Evolutionary conservation across 345 rosid species (phyloP), one percentile per base, ranked within the genome.

Genomic region (Erucastrum elatum): DNA sequence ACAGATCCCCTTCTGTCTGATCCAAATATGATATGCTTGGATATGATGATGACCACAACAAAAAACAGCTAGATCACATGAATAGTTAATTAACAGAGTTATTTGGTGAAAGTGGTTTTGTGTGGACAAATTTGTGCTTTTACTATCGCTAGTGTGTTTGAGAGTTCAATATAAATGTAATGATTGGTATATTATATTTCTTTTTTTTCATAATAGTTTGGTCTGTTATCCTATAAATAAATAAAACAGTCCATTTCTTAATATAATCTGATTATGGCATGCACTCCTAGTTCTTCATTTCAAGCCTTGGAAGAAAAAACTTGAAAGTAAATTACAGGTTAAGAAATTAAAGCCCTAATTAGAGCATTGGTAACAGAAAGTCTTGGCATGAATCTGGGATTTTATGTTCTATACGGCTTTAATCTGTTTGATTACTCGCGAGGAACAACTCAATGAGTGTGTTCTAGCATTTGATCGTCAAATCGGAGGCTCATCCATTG

Each of bases 391-490:
- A 17, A 1, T 21, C 13, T 8, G 29, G 27, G 62, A 12, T 11
- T 53, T 11, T 21, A 21, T 55, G 30, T 64, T 26, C 35, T 65
- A 13, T 71, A 71, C 76, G 56, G 27, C 12, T 39, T 64, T 58
- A 53, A 29, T 74, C 66, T 51, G 61, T 55, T 65, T 77, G 62
- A 8, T 26, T 69, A 66, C 84, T 84, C 39, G 69, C 76, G 70
- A 71, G 65, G 66, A 95, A 91, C 64, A 87, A 83, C 55, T 78
- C 77, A 74, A 78, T 1, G 11, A 93, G 96, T 72, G 84, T 67
- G 6, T 82, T 83, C 67, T 79, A 75, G 76, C 93, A 87, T 89
- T 85, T 89, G 58, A 3, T 51, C 79, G 96, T 91, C 90, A 91
- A 72, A 53, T 83, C 81, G 8, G 97, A 93, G 71, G 99, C 99